Conservation (phyloP, 2,329 filamentous ascomycete species). For the Calonectria henricotiae region DNA sequence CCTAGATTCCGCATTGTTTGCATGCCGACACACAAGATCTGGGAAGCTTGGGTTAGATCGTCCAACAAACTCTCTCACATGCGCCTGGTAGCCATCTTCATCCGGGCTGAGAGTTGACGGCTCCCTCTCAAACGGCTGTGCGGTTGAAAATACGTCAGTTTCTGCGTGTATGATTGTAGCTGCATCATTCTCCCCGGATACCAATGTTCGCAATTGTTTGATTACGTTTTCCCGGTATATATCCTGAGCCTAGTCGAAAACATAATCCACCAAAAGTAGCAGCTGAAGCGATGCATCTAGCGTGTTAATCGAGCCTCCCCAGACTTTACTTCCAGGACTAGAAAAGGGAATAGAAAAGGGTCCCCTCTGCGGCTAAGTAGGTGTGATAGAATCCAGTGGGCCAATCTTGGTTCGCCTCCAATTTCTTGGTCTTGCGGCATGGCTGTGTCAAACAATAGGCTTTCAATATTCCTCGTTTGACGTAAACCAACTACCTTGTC, state of each 20-base stretch:
- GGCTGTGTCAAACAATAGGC: conserved; percentile 12
- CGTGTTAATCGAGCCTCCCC: conserved; percentile 31
- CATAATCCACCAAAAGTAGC: conserved; percentile 36
- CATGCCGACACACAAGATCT: neutral
- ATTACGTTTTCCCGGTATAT: conserved; percentile 36
- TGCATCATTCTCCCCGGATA: conserved; percentile 22
- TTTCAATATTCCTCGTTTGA: conserved; percentile 19
- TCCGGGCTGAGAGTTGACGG: conserved; percentile 3
- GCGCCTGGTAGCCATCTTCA: conserved; percentile 7
- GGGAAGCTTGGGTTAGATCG: neutral
- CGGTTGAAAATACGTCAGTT: conserved; percentile 6
- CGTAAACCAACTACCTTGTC: conserved; percentile 12
- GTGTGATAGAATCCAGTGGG: neutral
- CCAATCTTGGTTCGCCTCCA: neutral
- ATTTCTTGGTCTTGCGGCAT: neutral
- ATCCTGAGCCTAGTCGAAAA: conserved; percentile 40
- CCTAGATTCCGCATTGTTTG: conserved; percentile 7
- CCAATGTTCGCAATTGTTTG: conserved; percentile 16
- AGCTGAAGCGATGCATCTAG: conserved; percentile 33
- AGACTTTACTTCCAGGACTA: conserved; percentile 22
- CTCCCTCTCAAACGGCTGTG: conserved; percentile 6
- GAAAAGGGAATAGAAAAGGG: neutral
- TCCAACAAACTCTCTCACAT: conserved; percentile 1
- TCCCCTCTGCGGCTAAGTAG: conserved; percentile 3
- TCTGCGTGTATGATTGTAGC: conserved; percentile 11